Evolutionary conservation across 2,329 filamentous ascomycete genomes (phyloP), one percentile per base, ranked within the genome.

Genomic region (Fusarium verrucosum): DNA sequence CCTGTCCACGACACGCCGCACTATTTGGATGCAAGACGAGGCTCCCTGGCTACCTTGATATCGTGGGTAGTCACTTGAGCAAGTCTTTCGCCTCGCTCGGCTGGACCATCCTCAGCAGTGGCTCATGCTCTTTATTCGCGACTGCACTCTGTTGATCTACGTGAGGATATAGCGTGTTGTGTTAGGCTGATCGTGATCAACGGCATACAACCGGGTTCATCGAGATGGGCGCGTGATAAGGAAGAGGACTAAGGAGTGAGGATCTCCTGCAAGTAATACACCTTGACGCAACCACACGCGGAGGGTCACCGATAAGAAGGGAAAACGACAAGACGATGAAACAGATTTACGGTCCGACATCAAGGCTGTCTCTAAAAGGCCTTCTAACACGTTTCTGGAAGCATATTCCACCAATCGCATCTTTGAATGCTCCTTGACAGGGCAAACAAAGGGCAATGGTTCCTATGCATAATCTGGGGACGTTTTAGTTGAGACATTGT

Each of bases 131-230:
- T 65, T 3, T 60, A 47, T 11, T 60, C 40, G 3, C 44, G 61
- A 1, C 36, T 60, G 1, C 44, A 65, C 16, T 17, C 55, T 60
- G 0, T 5, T 50, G 8, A 43, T 14, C 4, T 36, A 44, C 28
- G 2, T 20, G 3, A 25, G 14, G 4, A 55, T 60, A 43, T 49
- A 54, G 16, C 40, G 59, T 5, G 49, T 26, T n/a, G 54, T 65
- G 6, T 9, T 64, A 1, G 54, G 59, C 60, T 51, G 54, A 64
- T 60, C 33, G 26, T 60, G 3, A n/a, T 56, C 22, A 65, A 65
- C 4, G 38, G 60, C 19, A 40, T 17, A 42, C 50, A 17, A 13
- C n/a, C 10, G 40, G 19, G 1, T 65, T 54, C 4, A 40, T 51
- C 9, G 46, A 53, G 33, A 22, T 50, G 37, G 30, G 44, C 19